phyloP scores from a whole-genome alignment of 108 stramenopile species.

The Nannochloropsis granulata region DNA sequence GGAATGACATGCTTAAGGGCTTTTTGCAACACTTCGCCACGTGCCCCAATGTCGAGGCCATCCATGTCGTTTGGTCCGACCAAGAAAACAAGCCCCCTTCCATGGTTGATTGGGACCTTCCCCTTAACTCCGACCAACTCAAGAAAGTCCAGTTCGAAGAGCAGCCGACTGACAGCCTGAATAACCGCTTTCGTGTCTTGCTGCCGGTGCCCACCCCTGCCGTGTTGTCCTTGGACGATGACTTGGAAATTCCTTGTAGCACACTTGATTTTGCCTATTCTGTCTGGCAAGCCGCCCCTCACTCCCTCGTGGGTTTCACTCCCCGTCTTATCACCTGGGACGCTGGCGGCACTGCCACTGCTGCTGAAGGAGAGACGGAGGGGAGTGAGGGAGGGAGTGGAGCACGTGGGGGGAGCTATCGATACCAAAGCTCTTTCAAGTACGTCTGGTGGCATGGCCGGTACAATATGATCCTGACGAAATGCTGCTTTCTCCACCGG shows the following conservation, averaged over 20 bases:
- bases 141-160: conserved; percentile 20
- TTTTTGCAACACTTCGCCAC: conserved; percentile 18
- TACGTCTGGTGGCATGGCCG: conserved; percentile 33
- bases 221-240: conserved; percentile 36
- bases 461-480: conserved; percentile 32
- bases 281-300: conserved; percentile 11
- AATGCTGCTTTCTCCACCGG: conserved; percentile 19
- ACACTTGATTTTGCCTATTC: conserved; percentile 11
- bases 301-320: conserved; percentile 29
- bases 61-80: conserved; percentile 39
- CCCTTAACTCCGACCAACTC: background rate
- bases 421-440: conserved; percentile 15
- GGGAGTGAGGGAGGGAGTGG: background rate
- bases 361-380: background rate
- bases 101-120: background rate
- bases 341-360: background rate
- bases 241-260: conserved; percentile 23
- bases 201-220: conserved; percentile 7
- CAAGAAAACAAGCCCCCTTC: conserved; percentile 22
- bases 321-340: conserved; percentile 29
- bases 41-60: conserved; percentile 16
- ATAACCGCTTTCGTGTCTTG: conserved; percentile 25
- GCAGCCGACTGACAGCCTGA: conserved; percentile 31
- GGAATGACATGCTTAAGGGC: conserved; percentile 27
- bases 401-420: background rate